phyloP scores from a whole-genome alignment of 495 filamentous ascomycete genomes.

The Podospora pseudocomata region DNA sequence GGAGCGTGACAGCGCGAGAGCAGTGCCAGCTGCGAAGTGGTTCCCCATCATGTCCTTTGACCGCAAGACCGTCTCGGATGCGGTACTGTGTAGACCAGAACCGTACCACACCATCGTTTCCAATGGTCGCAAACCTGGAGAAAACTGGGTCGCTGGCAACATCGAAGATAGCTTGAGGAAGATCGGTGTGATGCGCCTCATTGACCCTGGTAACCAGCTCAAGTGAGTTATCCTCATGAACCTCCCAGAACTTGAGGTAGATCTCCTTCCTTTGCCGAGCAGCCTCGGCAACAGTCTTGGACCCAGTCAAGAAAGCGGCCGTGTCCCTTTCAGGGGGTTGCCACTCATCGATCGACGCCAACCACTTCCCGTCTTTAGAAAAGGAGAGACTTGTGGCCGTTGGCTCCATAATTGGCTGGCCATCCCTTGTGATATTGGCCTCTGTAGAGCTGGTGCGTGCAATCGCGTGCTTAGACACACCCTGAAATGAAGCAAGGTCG shows the following conservation, averaged over 20 bases:
- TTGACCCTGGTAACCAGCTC: slow-evolving; percentile 78
- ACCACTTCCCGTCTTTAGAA: slow-evolving; percentile 78
- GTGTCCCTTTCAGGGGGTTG: slow-evolving; percentile 63
- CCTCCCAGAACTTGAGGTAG: slow-evolving; percentile 87
- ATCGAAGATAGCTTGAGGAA: slow-evolving; percentile 60
- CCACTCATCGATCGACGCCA: slow-evolving; percentile 91
- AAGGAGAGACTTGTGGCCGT: slow-evolving; percentile 68
- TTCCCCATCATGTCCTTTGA: slow-evolving; percentile 50
- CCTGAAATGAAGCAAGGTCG: slow-evolving; percentile 66
- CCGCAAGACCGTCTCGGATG: slow-evolving; percentile 57
- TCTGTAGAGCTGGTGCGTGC: slow-evolving; percentile 83
- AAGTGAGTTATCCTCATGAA: slow-evolving; percentile 61
- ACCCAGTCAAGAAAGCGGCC: slow-evolving; percentile 41
- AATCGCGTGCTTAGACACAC: slow-evolving; percentile 79
- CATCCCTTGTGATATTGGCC: slow-evolving; percentile 66
- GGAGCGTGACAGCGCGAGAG: slow-evolving; percentile 55
- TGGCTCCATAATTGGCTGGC: slow-evolving; percentile 65
- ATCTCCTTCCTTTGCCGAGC: slow-evolving; percentile 60
- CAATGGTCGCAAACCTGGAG: slow-evolving; percentile 75
- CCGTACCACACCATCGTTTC: slow-evolving; percentile 69
- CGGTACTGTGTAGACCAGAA: slow-evolving; percentile 71
- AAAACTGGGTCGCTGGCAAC: slow-evolving; percentile 63
- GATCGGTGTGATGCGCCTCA: slow-evolving; percentile 62
- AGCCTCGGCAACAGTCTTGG: slow-evolving; percentile 34
- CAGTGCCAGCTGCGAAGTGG: slow-evolving; percentile 69